These are phyloP conservation scores for Lecanicillium sp. DNA, from an alignment of 2,329 filamentous ascomycete species.

Conservation along the genomic window DNA sequence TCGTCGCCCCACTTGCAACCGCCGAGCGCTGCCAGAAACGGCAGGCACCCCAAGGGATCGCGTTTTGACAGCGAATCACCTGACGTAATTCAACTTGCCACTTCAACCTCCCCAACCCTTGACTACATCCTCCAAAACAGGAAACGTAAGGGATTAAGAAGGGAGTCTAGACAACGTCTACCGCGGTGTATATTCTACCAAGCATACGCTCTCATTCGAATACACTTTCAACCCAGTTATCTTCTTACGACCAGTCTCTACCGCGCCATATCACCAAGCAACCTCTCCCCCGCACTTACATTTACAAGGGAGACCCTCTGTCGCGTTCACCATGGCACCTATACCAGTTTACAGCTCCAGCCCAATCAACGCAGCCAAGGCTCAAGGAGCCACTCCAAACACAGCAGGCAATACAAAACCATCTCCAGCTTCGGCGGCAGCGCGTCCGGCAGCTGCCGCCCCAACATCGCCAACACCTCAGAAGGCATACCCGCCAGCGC, in stretches of 20 bases:
- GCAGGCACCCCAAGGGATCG: neutral
- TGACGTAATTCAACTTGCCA: constrained; percentile 6
- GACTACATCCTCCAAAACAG: neutral
- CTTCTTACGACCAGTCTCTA: neutral
- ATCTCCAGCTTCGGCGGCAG: constrained; percentile 8
- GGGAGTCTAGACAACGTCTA: too few species aligned
- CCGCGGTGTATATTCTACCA: too few species aligned
- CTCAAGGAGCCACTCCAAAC: constrained; percentile 38
- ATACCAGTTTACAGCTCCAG: constrained; percentile 51
- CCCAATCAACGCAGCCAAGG: constrained; percentile 50
- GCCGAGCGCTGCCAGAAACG: too few species aligned
- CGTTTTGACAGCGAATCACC: constrained; percentile 3
- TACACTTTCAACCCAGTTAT: neutral
- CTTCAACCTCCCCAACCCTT: constrained; percentile 1
- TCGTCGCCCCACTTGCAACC: too few species aligned
- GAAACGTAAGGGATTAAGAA: neutral
- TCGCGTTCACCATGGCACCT: constrained; percentile 44
- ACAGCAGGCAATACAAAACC: constrained; percentile 23
- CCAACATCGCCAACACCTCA: constrained; percentile 18
- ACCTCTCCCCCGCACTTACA: neutral
- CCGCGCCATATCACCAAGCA: neutral
- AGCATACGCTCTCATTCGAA: neutral
- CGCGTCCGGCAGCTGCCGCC: constrained; percentile 10
- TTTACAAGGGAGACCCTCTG: neutral
- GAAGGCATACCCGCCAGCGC: constrained; percentile 26